phyloP scores from a whole-genome alignment of 2,329 filamentous ascomycete genomes.

The Fusarium sp. region DNA sequence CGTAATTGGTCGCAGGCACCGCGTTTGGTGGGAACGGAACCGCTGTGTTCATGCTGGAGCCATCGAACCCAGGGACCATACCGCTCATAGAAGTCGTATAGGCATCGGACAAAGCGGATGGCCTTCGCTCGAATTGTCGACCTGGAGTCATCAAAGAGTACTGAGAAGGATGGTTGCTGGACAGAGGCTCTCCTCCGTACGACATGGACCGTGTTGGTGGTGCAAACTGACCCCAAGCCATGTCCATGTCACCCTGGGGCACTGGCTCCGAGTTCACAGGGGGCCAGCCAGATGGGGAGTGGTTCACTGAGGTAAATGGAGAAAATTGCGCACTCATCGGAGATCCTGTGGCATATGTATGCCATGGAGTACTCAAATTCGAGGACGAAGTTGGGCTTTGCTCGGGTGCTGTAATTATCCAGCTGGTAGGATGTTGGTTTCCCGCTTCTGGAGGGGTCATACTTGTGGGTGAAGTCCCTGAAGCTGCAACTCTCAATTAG shows the following conservation, averaged over 20 bases:
- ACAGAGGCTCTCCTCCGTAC: conserved; percentile 56
- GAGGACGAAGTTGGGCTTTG: conserved; percentile 53
- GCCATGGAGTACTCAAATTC: conserved; percentile 59
- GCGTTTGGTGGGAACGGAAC: conserved; percentile 52
- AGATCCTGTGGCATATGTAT: conserved; percentile 60
- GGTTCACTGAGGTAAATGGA: conserved; percentile 57
- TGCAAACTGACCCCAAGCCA: conserved; percentile 57
- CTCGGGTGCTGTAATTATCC: conserved; percentile 57
- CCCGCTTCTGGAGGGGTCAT: conserved; percentile 45
- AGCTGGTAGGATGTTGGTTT: conserved; percentile 52
- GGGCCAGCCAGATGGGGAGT: conserved; percentile 54
- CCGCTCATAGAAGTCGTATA: conserved; percentile 55
- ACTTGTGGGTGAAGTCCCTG: conserved; percentile 19
- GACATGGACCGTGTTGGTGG: conserved; percentile 59
- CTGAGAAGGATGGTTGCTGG: conserved; percentile 48
- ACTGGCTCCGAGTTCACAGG: conserved; percentile 49
- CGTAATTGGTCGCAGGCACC: conserved; percentile 51
- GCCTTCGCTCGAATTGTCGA: conserved; percentile 55
- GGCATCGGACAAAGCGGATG: conserved; percentile 54
- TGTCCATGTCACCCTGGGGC: conserved; percentile 52
- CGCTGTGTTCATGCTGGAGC: conserved; percentile 44
- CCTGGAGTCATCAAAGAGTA: conserved; percentile 55
- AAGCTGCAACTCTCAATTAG: conserved; percentile 20
- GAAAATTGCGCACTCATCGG: conserved; percentile 62
- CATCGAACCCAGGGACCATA: conserved; percentile 50